phyloP scores from a whole-genome alignment of 768 basidiomycete genomes.

The Pleurotus eryngii region DNA sequence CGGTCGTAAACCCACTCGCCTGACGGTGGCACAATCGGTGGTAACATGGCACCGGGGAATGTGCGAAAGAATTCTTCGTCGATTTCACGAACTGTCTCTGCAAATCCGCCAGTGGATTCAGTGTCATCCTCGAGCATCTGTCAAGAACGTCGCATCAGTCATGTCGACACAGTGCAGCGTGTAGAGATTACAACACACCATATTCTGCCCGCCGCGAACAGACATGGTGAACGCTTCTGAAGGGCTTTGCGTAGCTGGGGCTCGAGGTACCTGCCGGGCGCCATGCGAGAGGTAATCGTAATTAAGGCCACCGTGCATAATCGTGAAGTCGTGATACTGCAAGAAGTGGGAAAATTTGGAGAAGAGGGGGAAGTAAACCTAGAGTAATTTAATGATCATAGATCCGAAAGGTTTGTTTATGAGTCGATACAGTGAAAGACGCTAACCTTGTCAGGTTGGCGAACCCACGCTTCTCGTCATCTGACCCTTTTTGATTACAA shows the following conservation, averaged over 20 bases:
- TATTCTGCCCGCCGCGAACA: neutral
- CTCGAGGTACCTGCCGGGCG: neutral
- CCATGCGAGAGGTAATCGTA: neutral
- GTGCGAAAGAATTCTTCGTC: constrained; percentile 3
- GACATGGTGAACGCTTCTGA: neutral
- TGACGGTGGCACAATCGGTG: neutral
- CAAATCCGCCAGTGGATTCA: neutral
- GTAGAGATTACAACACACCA: neutral
- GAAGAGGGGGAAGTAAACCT: neutral
- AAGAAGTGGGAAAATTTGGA: neutral
- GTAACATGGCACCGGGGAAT: constrained; percentile 1
- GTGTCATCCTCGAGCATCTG: neutral
- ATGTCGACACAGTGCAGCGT: neutral
- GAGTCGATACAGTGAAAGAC: neutral
- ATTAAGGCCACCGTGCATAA: no score
- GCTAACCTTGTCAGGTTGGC: constrained; percentile 5
- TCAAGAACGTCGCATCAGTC: neutral
- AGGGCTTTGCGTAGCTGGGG: constrained; percentile 1
- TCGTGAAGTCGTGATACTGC: neutral
- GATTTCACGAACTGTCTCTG: neutral
- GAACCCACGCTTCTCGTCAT: constrained; percentile 8
- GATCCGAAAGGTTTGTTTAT: constrained; percentile 4
- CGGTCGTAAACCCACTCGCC: neutral
- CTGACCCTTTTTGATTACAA: constrained; percentile 10
- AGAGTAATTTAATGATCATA: constrained; percentile 7